Percentiles rank a stretch among this genome's conserved stretches.
phyloP scores from a whole-genome alignment of 306 rosid genomes.

The Abrus precatorius region DNA sequence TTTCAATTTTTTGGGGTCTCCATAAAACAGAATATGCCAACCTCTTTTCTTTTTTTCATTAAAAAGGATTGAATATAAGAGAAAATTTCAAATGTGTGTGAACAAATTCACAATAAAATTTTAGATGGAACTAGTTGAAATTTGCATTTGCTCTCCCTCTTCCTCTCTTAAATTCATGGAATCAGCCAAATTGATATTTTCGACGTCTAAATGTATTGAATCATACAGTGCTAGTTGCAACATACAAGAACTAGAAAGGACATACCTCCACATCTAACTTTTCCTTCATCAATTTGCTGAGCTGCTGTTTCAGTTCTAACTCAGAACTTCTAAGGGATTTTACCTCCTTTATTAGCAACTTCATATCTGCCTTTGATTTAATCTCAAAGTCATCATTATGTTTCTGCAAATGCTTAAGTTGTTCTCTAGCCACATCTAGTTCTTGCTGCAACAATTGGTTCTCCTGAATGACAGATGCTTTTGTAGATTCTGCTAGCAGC shows the following conservation, averaged over 20 bases:
- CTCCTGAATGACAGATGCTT: conserved; percentile 71
- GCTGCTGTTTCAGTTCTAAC: conserved; percentile 83
- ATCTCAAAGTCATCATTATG: conserved; percentile 75
- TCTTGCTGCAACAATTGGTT: conserved; percentile 75
- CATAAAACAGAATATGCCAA: conserved; percentile 4
- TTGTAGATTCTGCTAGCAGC: conserved; percentile 67
- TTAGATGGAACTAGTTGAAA: conserved; percentile 3
- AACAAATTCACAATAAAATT: not conserved
- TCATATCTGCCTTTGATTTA: conserved; percentile 87
- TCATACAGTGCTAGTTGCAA: conserved; percentile 34
- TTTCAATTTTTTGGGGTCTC: conserved; percentile 33
- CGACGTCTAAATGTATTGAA: conserved; percentile 21
- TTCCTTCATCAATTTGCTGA: conserved; percentile 75
- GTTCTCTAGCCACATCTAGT: conserved; percentile 72
- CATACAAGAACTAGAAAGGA: no score
- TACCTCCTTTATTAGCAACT: conserved; percentile 87
- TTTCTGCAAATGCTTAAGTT: conserved; percentile 72
- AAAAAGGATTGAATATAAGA: conserved; percentile 14
- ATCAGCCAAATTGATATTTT: conserved; percentile 37
- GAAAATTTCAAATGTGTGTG: not conserved
- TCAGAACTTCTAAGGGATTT: conserved; percentile 85
- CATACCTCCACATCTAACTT: conserved; percentile 84
- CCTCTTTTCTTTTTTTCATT: not conserved
- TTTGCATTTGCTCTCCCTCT: not conserved
- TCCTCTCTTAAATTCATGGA: conserved; percentile 23